Conservation (phyloP, 2,329 filamentous ascomycete genomes). For the Diplodia mutila region DNA sequence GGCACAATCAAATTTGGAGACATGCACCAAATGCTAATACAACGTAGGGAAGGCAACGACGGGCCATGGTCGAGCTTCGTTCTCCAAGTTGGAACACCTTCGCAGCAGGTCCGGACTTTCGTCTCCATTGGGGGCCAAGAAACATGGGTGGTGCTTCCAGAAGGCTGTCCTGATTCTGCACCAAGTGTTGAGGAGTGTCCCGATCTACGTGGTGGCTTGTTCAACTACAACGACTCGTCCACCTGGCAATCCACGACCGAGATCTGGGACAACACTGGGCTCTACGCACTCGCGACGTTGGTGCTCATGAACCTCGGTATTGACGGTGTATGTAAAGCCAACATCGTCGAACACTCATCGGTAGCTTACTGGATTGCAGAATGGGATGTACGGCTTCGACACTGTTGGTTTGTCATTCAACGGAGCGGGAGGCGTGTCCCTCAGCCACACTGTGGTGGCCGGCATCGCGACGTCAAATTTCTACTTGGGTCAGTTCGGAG, state of each 20-base stretch:
- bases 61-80: conserved; percentile 39
- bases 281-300: background rate
- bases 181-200: conserved; percentile 37
- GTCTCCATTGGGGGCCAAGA: conserved; percentile 41
- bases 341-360: background rate
- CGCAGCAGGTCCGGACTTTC: conserved; percentile 36
- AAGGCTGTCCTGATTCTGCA: conserved; percentile 36
- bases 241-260: conserved; percentile 28
- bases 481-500: conserved; percentile 44
- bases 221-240: conserved; percentile 37
- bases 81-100: conserved; percentile 35
- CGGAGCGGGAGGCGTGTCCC: conserved; percentile 31
- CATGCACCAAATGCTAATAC: background rate
- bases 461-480: conserved; percentile 40
- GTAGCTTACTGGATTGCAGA: conserved; percentile 25
- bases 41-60: conserved; percentile 37
- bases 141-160: conserved; percentile 39
- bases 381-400: conserved; percentile 43
- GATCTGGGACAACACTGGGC: conserved; percentile 15
- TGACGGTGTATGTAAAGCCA: background rate
- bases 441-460: conserved; percentile 43
- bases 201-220: conserved; percentile 36
- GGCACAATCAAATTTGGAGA: too few relatives aligned
- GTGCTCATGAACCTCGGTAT: conserved; percentile 1
- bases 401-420: conserved; percentile 37